Evolutionary conservation across 352 stramenopile genomes (phyloP).

Genomic region (Globisporangium echinulatum): DNA sequence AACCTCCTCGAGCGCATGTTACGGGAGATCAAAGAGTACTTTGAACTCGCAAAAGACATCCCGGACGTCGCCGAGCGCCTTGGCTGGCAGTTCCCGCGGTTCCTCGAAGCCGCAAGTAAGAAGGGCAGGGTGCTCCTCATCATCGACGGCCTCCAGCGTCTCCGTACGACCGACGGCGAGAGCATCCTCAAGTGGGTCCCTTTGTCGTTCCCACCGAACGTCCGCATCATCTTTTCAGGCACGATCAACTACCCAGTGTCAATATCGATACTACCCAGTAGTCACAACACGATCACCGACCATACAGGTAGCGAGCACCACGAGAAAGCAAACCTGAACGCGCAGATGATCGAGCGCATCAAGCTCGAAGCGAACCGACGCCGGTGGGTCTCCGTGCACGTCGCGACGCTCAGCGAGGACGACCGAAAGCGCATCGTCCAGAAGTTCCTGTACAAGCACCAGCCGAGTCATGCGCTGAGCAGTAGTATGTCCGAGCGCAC

Average conservation of each 20-base stretch:
- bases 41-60: constrained; percentile 85
- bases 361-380: constrained; percentile 75
- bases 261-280: not conserved
- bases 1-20: constrained; percentile 85
- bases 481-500: constrained; percentile 1
- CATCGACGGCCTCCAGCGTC: constrained; percentile 84
- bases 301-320: constrained; percentile 33
- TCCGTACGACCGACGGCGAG: constrained; percentile 83
- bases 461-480: not conserved
- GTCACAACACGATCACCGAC: not conserved
- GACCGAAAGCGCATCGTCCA: constrained; percentile 50
- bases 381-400: constrained; percentile 65
- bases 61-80: constrained; percentile 82
- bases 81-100: constrained; percentile 88
- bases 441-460: constrained; percentile 53
- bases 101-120: constrained; percentile 85
- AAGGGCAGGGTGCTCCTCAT: constrained; percentile 88
- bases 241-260: constrained; percentile 44
- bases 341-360: constrained; percentile 79
- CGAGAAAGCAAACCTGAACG: constrained; percentile 47
- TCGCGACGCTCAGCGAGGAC: constrained; percentile 51
- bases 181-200: constrained; percentile 90
- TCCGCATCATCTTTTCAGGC: constrained; percentile 79
- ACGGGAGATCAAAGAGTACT: constrained; percentile 87
- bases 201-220: constrained; percentile 81